Conservation (phyloP, 2,329 filamentous ascomycete species). For the Alternaria brassicicola region DNA sequence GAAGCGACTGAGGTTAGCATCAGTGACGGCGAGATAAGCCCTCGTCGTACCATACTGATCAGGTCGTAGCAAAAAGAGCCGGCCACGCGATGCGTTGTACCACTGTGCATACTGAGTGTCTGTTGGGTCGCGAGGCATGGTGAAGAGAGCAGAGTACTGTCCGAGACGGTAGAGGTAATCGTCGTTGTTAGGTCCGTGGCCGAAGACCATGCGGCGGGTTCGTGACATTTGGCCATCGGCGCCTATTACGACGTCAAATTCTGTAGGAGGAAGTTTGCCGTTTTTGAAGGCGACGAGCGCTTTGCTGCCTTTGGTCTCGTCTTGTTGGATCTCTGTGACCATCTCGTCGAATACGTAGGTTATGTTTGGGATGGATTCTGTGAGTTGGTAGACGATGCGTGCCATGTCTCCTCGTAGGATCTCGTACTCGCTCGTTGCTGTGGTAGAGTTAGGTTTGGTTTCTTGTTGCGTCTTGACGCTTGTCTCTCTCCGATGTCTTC, state of each 20-base stretch:
- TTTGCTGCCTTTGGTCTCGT: constrained; percentile 12
- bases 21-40: constrained; percentile 26
- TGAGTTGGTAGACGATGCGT: constrained; percentile 56
- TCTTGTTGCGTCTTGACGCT: not conserved
- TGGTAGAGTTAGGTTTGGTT: not conserved
- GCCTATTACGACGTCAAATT: constrained; percentile 39
- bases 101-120: constrained; percentile 35
- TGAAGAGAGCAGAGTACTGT: constrained; percentile 41
- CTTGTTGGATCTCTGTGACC: constrained; percentile 27
- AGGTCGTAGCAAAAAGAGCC: constrained; percentile 31
- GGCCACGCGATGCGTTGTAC: constrained; percentile 33
- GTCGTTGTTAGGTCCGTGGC: constrained; percentile 19
- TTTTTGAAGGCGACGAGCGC: constrained; percentile 53
- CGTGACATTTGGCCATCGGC: constrained; percentile 42
- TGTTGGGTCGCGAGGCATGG: constrained; percentile 26
- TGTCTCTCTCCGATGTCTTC: not conserved
- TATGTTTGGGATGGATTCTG: constrained; percentile 31
- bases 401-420: constrained; percentile 65
- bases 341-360: constrained; percentile 46
- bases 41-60: constrained; percentile 30
- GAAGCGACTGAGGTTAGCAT: constrained; percentile 25
- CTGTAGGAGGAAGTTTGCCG: constrained; percentile 7
- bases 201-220: constrained; percentile 35
- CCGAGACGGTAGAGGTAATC: constrained; percentile 31
- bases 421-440: constrained; percentile 63